phyloP scores from a whole-genome alignment of 768 basidiomycete genomes.

The Pluteus cervinus region DNA sequence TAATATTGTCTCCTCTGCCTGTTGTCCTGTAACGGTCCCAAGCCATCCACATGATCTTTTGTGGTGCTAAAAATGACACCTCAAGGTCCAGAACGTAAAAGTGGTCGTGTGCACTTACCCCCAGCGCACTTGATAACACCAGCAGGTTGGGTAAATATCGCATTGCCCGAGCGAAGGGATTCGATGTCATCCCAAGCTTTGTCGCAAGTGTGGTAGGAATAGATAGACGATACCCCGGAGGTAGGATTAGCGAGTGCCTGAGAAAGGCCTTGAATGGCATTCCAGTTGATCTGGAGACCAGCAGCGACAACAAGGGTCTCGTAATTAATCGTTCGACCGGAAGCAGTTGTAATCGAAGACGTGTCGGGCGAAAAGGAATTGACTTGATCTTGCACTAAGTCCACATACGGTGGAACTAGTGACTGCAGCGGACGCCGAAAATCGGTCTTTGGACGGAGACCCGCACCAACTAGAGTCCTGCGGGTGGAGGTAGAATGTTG shows the following conservation, averaged over 20 bases:
- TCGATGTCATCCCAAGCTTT: constrained; percentile 85
- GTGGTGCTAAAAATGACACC: constrained; percentile 47
- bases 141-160: constrained; percentile 92
- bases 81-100: background rate
- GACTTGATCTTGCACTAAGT: constrained; percentile 66
- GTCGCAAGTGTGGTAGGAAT: constrained; percentile 85
- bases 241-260: constrained; percentile 70
- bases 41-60: constrained; percentile 97
- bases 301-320: constrained; percentile 86
- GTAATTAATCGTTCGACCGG: constrained; percentile 69
- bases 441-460: constrained; percentile 64
- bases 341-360: constrained; percentile 67
- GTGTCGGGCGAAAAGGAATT: constrained; percentile 67
- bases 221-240: constrained; percentile 87
- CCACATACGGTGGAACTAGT: constrained; percentile 71
- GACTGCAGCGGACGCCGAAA: constrained; percentile 61
- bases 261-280: constrained; percentile 63
- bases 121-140: constrained; percentile 93
- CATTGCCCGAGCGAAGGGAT: constrained; percentile 66
- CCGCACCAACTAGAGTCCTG: constrained; percentile 93
- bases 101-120: constrained; percentile 35
- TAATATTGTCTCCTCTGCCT: constrained; percentile 47
- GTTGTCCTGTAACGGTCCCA: constrained; percentile 76
- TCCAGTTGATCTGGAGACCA: constrained; percentile 85
- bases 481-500: constrained; percentile 5